Evolutionary conservation across 768 basidiomycete species (phyloP), one percentile per base, ranked within the genome.

Genomic region (Hygrocybe punicea): DNA sequence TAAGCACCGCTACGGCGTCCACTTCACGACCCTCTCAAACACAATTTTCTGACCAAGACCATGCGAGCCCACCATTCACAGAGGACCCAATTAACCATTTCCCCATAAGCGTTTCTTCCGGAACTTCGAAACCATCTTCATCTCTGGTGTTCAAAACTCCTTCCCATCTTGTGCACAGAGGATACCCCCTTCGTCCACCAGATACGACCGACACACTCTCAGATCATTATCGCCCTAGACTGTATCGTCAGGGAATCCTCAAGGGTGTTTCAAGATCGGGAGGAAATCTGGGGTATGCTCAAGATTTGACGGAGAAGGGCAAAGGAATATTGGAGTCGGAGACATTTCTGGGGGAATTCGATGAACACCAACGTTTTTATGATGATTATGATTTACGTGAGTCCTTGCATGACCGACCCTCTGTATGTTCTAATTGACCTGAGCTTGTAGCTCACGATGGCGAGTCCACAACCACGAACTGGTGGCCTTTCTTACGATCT

Each of bases 381-480:
- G 83, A 91, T 59, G 89, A 91, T 70, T 90, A 89, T 65, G 86
- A 90, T 66, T 74, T 90, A 58, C 81, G 89, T 91, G 67, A 73
- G 86, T 78, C 4, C 21, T 36, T 25, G 54, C 35, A 25, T 16
- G 19, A 25, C 14, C 21, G 14, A 17, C 25, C n/a, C 8, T 11
- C 17, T 54, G 34, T 36, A 21, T 10, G 19, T 19, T 17, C 16
- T 54, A 16, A 42, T 16, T 33, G 34, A 40, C 13, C 13, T 23
- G 17, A 17, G 25, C 46, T 44, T 62, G 16, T 60, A 90, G 89
- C 89, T 51, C 86, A 86, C 46, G 88, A 91, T 82, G 89, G 89
- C 79, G 78, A 75, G 76, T 72, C 36, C n/a, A 16, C 21, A 33
- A 19, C 3, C 14, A 29, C 37, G 16, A 14, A 6, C 33, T 46